Evolutionary conservation across 73 alveolate species (phyloP), one percentile per base, ranked within the genome.

Genomic region (Symbiodinium pilosum): DNA sequence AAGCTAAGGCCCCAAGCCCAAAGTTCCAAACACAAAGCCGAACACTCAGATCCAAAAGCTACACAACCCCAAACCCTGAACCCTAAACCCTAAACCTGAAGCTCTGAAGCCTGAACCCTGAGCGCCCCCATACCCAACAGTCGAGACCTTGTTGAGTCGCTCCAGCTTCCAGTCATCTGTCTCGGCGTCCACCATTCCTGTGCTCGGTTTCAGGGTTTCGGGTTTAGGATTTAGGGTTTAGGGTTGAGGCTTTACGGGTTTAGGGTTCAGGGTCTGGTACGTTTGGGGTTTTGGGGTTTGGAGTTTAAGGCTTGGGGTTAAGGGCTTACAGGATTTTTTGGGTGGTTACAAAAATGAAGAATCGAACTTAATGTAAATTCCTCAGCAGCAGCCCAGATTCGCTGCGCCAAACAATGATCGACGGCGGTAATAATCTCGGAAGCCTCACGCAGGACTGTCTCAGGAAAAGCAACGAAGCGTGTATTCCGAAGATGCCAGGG

Each of bases 131-230:
- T 4, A 9, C 9, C 75, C 81, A 64, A 30, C 81, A 54, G 81
- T 30, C 41, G 38, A 8, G 81, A 3, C 81, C 81, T 73, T 73
- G 85, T 73, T 73, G 44, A 73, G 85, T 12, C 85, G 43, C 44
- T 9, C 85, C 30, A 73, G 85, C 85, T 73, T 73, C 85, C 85
- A 73, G 30, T 73, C 85, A 32, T 73, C 85, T 32, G 43, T 73
- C 44, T 73, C 85, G 0, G 85, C 85, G 0, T 73, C 85, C 85
- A 73, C 85, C 85, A 73, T 73, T n/a, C 84, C 73, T 54, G 73
- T 26, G 73, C 28, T 54, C 71, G 71, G n/a, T 54, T 1, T 52
- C 3, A 5, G 69, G 69, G 3, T 52, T 52, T 52, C 69, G 69
- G 69, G 12, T 52, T 52, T 3, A 52, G 26, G 14, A 1, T 52